Base-by-base conservation (phyloP, 2,329 filamentous ascomycete genomes). In the Fusarium sp. region DNA sequence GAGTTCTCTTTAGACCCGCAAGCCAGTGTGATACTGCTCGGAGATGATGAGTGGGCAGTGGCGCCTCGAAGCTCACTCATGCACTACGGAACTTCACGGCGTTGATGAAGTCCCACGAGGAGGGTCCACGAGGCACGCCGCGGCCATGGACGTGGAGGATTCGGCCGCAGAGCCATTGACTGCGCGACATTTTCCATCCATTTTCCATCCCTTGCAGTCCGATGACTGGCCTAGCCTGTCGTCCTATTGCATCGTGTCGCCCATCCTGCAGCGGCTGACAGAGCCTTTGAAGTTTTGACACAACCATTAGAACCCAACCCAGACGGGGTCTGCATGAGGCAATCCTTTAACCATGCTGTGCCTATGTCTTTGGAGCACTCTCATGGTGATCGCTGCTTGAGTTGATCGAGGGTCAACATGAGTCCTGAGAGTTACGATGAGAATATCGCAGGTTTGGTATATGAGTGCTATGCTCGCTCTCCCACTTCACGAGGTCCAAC, bases 41-140 rank as follows among this genome's bases (percentile, higher is more conserved):
- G 76, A 77, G 68, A 76, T 75, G 75, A 77, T 69, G 73, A 52
- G 67, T 76, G 75, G 72, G 49, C 47, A 59, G 59, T 49, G 67
- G 65, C 67, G 41, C 54, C 59, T 58, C 45, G 55, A 59, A 51
- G 51, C 44, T 72, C 61, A 31, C 52, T 55, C 67, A 63, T 55
- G 49, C 66, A 61, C 63, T 68, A 66, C 68, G 61, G 67, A 36
- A 66, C 67, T 70, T 70, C 66, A 68, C 69, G 54, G 62, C 71
- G 60, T 57, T 48, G 72, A 55, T 57, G 49, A 76, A 63, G 67
- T 64, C 49, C 67, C 73, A 69, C 61, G 73, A 66, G 28, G 69
- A 67, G 68, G 68, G 57, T 51, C 72, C 68, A 72, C 69, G 55
- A 68, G 55, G 63, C 56, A 67, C 69, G 57, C 70, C 70, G 66